Evolutionary conservation across 306 rosid genomes (phyloP).

Genomic region (Heteromeles arbutifolia): DNA sequence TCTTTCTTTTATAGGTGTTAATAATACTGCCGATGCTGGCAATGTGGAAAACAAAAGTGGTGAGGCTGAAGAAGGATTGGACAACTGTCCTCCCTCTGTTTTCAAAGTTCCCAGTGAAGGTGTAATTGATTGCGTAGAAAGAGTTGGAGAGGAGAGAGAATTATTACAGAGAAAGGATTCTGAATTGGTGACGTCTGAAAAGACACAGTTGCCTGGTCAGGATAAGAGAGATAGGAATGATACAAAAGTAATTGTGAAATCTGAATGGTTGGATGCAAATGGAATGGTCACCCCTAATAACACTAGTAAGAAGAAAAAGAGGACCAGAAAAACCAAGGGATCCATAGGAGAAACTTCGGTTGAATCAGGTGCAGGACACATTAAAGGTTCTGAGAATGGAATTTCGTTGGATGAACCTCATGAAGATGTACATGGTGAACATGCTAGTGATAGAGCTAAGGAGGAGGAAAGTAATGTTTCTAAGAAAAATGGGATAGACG

Average conservation of each 20-base stretch:
- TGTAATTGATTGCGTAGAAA: conserved; percentile 17
- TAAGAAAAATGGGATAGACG: conserved; percentile 23
- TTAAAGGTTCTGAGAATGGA: conserved; percentile 25
- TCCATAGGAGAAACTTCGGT: neutral
- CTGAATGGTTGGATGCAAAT: conserved; percentile 24
- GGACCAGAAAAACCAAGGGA: conserved; percentile 32
- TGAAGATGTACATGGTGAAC: conserved; percentile 24
- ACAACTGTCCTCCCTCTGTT: conserved; percentile 17
- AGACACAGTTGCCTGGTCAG: conserved; percentile 17
- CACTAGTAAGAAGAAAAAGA: conserved; percentile 27
- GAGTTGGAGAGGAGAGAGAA: conserved; percentile 34
- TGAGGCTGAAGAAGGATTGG: conserved; percentile 27
- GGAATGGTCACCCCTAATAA: conserved; percentile 17
- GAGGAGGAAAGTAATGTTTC: conserved; percentile 29
- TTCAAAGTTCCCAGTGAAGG: conserved; percentile 25
- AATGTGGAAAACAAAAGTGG: conserved; percentile 18
- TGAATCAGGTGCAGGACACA: conserved; percentile 8
- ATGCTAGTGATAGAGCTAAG: conserved; percentile 22
- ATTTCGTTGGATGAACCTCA: conserved; percentile 21
- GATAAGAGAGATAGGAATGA: conserved; percentile 19
- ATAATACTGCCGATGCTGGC: conserved; percentile 17
- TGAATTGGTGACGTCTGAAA: conserved; percentile 23
- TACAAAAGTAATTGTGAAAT: conserved; percentile 18
- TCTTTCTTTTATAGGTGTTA: conserved; percentile 25
- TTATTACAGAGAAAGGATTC: conserved; percentile 24